Evolutionary conservation across 192 early-diverging fungal species (phyloP), one percentile per base, ranked within the genome.

Genomic region (Linnemannia elongata): DNA sequence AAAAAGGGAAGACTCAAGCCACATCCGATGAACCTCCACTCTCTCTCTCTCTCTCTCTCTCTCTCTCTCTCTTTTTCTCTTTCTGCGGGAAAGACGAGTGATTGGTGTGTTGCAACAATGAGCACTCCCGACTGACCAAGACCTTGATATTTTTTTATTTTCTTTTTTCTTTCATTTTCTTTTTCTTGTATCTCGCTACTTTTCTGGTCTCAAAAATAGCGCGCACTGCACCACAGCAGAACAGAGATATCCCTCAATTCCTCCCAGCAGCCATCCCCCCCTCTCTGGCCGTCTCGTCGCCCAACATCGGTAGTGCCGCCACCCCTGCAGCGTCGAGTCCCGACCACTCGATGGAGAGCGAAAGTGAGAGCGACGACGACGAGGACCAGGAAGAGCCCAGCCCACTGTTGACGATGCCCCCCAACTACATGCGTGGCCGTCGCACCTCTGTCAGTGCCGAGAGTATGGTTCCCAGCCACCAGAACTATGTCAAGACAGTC

Each of bases 391-490:
- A 93, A 45, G 95, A 93, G 41, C 92, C 92, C 66, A 94, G 93
- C 76, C 90, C 93, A 74, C 89, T 94, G 69, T 77, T 83, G 55
- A 88, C 85, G 74, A 89, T 93, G 39, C 92, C 94, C 68, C 81
- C 92, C 44, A 93, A 91, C 81, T 94, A 96, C 77, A 97, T 97
- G 88, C 93, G 96, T 18, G 96, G 95, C 13, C 95, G 98, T 36
- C 96, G 98, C 70, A 96, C 97, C 38, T 98, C 97, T 30, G 97
- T 99, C 82, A 96, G 94, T 45, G 98, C 98, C 33, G 98, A 99
- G 89, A 98, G 97, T 52, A 98, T 99, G 95, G 95, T 97, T 27
- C 98, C 98, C 15, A 93, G 96, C 20, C 91, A 93, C 70, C 95
- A 96, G 79, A 92, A 94, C 36, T 99, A 94, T 87, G 92, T 94